Evolutionary conservation across 495 filamentous ascomycete genomes (phyloP).

Genomic region (Penicillium coprophilum): DNA sequence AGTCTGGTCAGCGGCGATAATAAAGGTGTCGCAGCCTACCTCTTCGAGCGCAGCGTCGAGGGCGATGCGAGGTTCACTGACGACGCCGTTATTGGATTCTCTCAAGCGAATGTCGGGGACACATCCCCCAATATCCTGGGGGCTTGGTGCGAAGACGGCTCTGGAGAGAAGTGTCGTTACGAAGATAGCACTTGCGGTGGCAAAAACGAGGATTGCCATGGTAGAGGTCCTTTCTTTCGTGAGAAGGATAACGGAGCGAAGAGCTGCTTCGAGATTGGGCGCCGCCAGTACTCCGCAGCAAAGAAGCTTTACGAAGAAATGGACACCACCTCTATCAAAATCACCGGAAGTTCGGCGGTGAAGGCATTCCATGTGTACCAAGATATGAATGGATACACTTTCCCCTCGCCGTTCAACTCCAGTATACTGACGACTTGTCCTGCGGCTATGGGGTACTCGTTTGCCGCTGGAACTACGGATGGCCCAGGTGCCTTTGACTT

Average conservation of each 20-base stretch:
- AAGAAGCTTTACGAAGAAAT: slow-evolving; percentile 60
- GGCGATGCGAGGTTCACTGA: slow-evolving; percentile 55
- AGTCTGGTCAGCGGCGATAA: slow-evolving; percentile 92
- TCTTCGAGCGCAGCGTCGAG: slow-evolving; percentile 73
- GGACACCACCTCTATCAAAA: slow-evolving; percentile 43
- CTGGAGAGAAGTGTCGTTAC: slow-evolving; percentile 64
- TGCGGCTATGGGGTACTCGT: slow-evolving; percentile 90
- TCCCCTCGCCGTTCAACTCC: slow-evolving; percentile 71
- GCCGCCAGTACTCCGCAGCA: slow-evolving; percentile 63
- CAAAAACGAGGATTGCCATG: slow-evolving; percentile 75
- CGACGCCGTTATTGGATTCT: slow-evolving; percentile 90
- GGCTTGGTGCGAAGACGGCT: slow-evolving; percentile 76
- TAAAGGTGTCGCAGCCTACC: slow-evolving; percentile 87
- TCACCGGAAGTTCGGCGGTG: slow-evolving; percentile 57
- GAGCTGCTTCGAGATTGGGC: slow-evolving; percentile 72
- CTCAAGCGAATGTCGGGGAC: slow-evolving; percentile 91
- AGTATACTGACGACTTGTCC: slow-evolving; percentile 73
- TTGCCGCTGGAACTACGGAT: slow-evolving; percentile 93
- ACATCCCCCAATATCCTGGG: slow-evolving; percentile 88
- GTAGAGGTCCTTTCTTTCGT: slow-evolving; percentile 77
- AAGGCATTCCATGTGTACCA: slow-evolving; percentile 72
- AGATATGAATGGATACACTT: slow-evolving; percentile 73
- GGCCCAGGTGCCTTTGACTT: slow-evolving; percentile 94
- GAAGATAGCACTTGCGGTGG: slow-evolving; percentile 79
- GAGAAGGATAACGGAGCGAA: slow-evolving; percentile 67